Percentiles rank a stretch among this genome's conserved stretches.
Evolutionary conservation across 768 basidiomycete species (phyloP).

Genomic region (Lactifluus volemus): DNA sequence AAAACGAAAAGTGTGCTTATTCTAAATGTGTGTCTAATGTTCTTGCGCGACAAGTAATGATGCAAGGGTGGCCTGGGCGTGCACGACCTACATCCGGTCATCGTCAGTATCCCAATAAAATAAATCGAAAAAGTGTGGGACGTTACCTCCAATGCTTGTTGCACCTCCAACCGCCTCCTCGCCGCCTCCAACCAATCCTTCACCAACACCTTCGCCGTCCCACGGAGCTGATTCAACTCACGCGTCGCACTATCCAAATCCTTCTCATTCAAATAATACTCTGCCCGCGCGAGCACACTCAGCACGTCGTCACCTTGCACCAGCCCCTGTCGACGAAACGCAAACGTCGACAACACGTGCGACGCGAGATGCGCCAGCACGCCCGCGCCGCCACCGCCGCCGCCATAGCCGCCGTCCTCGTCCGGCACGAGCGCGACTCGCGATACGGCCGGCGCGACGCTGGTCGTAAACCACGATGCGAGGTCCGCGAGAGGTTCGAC

Average conservation of each 20-base stretch:
- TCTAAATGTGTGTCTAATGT: slow-evolving; percentile 7
- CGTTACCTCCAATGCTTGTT: slow-evolving; percentile 79
- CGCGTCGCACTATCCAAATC: slow-evolving; percentile 84
- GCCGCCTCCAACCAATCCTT: slow-evolving; percentile 91
- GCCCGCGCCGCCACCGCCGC: slow-evolving; percentile 46
- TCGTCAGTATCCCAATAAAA: neutral
- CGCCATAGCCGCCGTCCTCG: slow-evolving; percentile 27
- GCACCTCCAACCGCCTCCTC: slow-evolving; percentile 76
- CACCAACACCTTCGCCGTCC: slow-evolving; percentile 64
- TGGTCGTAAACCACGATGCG: slow-evolving; percentile 80
- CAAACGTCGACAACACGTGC: slow-evolving; percentile 61
- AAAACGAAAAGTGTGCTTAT: neutral
- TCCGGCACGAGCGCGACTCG: slow-evolving; percentile 92
- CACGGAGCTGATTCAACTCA: slow-evolving; percentile 85
- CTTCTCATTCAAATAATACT: slow-evolving; percentile 85
- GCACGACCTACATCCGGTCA: slow-evolving; percentile 49
- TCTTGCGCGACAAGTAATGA: slow-evolving; percentile 60
- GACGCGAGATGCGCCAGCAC: slow-evolving; percentile 81
- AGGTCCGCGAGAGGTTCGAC: slow-evolving; percentile 88
- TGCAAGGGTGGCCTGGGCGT: slow-evolving; percentile 75
- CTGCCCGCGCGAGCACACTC: slow-evolving; percentile 80
- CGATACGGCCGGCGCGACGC: slow-evolving; percentile 75
- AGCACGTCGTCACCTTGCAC: slow-evolving; percentile 77
- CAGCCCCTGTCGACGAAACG: slow-evolving; percentile 74
- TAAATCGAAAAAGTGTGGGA: neutral